Evolutionary conservation across 306 rosid species (phyloP).

Genomic region (Lotus japonicus): DNA sequence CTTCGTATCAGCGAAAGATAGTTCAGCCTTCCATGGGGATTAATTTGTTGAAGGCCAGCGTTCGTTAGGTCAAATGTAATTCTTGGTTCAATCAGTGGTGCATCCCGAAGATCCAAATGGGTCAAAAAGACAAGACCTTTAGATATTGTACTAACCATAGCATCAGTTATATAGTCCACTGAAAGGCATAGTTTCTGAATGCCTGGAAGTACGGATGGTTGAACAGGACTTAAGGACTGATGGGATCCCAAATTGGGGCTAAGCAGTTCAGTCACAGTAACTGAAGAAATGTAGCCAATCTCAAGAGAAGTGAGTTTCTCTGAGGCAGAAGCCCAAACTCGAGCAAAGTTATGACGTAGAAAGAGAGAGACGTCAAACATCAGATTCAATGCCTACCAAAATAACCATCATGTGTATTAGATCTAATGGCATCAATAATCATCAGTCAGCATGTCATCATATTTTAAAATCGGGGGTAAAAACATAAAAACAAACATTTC

Average conservation of each 20-base stretch:
- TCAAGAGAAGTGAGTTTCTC: constrained; percentile 74
- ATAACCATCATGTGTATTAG: constrained; percentile 19
- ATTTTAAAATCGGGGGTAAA: not conserved
- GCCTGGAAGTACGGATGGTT: constrained; percentile 53
- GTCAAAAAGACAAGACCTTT: constrained; percentile 53
- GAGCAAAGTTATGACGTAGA: constrained; percentile 61
- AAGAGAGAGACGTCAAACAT: constrained; percentile 87
- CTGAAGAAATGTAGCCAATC: constrained; percentile 81
- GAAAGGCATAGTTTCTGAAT: constrained; percentile 79
- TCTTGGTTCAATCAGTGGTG: constrained; percentile 82
- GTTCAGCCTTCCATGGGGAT: constrained; percentile 71
- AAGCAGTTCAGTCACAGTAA: constrained; percentile 73
- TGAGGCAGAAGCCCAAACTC: constrained; percentile 77
- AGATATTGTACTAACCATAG: constrained; percentile 72
- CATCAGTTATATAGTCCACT: constrained; percentile 84
- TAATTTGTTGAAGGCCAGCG: constrained; percentile 82
- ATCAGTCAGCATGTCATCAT: not conserved
- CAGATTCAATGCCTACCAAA: constrained; percentile 62
- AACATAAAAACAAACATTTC: not conserved
- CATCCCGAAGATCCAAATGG: constrained; percentile 89
- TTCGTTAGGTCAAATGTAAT: constrained; percentile 73
- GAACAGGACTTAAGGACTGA: constrained; percentile 38
- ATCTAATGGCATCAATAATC: constrained; percentile 6
- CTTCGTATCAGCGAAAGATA: constrained; percentile 80
- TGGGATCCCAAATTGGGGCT: constrained; percentile 57